phyloP scores from a whole-genome alignment of 116 monocot genomes.

The Zostera marina region DNA sequence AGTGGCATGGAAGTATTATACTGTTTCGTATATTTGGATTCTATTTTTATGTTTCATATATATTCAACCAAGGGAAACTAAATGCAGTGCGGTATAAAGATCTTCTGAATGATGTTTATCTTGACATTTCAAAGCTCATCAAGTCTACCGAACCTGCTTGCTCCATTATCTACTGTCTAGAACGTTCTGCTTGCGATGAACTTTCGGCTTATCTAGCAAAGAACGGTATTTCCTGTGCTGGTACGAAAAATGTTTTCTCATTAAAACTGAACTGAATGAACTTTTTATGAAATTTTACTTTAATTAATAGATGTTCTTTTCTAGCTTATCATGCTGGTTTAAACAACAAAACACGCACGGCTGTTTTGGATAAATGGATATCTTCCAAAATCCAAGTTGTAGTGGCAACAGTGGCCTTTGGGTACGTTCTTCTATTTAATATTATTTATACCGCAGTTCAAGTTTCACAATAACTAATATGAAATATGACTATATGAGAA shows the following conservation, averaged over 20 bases:
- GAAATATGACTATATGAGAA: not conserved
- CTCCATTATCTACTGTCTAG: slow-evolving; percentile 85
- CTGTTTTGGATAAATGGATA: slow-evolving; percentile 78
- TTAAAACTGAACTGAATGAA: not conserved
- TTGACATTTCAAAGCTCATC: slow-evolving; percentile 54
- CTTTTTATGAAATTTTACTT: not conserved
- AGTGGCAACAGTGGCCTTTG: slow-evolving; percentile 94
- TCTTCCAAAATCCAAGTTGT: slow-evolving; percentile 81
- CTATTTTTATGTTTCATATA: not conserved
- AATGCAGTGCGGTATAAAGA: slow-evolving; percentile 89
- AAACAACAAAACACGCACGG: slow-evolving; percentile 49
- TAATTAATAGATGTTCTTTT: not conserved
- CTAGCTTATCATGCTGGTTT: slow-evolving; percentile 93
- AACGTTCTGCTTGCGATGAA: slow-evolving; percentile 73
- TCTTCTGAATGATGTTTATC: slow-evolving; percentile 49
- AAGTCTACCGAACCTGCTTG: slow-evolving; percentile 51
- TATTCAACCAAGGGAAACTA: no score
- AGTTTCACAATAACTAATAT: not conserved
- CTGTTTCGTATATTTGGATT: no score
- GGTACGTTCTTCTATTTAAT: slow-evolving; percentile 25
- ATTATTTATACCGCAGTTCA: not conserved
- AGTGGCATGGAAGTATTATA: not conserved
- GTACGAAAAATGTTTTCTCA: slow-evolving; percentile 18
- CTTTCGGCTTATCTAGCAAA: slow-evolving; percentile 41
- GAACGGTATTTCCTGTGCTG: slow-evolving; percentile 64